These are phyloP conservation scores for Lachancea dasiensis DNA, from an alignment of 805 yeast genomes.

Conservation along the genomic window DNA sequence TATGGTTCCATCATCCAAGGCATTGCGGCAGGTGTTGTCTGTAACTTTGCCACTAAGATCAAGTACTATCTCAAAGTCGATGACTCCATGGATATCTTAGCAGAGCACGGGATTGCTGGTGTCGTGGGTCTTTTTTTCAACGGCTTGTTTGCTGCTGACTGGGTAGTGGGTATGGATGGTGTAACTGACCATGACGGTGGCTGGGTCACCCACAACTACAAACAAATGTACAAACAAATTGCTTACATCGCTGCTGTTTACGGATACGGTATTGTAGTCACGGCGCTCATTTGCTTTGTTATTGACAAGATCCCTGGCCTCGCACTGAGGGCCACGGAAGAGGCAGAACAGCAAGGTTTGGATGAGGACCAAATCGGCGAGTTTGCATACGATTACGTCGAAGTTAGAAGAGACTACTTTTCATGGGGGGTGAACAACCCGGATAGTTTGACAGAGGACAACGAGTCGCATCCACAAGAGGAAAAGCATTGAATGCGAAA, in stretches of 20 bases:
- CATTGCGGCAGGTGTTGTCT: constrained; percentile 67
- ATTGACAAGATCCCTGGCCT: constrained; percentile 78
- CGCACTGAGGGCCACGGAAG: constrained; percentile 71
- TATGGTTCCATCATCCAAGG: constrained; percentile 91
- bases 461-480: constrained; percentile 7
- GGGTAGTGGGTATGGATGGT: constrained; percentile 89
- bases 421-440: constrained; percentile 37
- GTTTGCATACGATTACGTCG: constrained; percentile 97
- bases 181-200: constrained; percentile 83
- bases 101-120: constrained; percentile 99
- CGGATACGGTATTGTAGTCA: constrained; percentile 71
- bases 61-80: constrained; percentile 78
- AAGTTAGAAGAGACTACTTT: constrained; percentile 86
- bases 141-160: constrained; percentile 79
- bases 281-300: constrained; percentile 68
- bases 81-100: constrained; percentile 89
- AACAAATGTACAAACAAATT: constrained; percentile 84
- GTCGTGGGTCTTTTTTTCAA: constrained; percentile 84
- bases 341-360: constrained; percentile 82
- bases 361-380: constrained; percentile 98
- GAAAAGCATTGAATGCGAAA: constrained; percentile 3
- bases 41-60: constrained; percentile 86
- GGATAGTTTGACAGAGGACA: constrained; percentile 8
- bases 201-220: constrained; percentile 86
- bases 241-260: constrained; percentile 71